Percentiles rank a stretch among this genome's conserved stretches.
These are phyloP conservation scores for Theileria parva DNA, from an alignment of 169 alveolate genomes.

Conservation along the genomic window DNA sequence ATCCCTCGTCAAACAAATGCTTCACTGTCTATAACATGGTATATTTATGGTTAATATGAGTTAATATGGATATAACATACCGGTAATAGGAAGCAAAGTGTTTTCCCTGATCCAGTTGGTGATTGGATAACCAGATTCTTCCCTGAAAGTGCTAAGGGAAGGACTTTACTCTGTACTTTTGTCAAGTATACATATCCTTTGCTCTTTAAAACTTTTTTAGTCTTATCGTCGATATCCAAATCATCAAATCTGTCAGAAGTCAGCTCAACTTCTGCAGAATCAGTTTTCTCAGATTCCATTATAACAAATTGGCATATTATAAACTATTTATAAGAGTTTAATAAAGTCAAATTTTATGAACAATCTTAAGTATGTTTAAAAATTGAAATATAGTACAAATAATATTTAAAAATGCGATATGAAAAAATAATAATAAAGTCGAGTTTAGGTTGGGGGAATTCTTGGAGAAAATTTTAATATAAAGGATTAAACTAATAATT, in stretches of 20 bases:
- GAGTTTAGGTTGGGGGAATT: not conserved
- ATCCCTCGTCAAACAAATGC: slow-evolving; percentile 60
- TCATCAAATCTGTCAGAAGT: slow-evolving; percentile 61
- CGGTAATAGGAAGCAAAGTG: slow-evolving; percentile 88
- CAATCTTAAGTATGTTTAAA: not conserved
- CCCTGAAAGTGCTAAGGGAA: slow-evolving; percentile 89
- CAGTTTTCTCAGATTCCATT: slow-evolving; percentile 6
- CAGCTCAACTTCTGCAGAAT: slow-evolving; percentile 55
- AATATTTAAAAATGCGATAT: slow-evolving; percentile 1
- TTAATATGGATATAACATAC: slow-evolving; percentile 20
- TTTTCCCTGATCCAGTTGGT: slow-evolving; percentile 91
- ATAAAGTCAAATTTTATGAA: not conserved
- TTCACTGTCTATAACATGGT: slow-evolving; percentile 32
- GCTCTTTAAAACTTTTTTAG: slow-evolving; percentile 74
- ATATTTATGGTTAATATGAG: not conserved
- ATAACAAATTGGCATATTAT: not conserved
- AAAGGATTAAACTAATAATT: not conserved
- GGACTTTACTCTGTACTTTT: slow-evolving; percentile 83
- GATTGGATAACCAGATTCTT: slow-evolving; percentile 84
- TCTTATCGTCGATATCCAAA: slow-evolving; percentile 38
- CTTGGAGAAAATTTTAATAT: not conserved
- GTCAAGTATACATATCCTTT: slow-evolving; percentile 81
- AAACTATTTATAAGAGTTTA: not conserved
- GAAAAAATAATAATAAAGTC: not conserved
- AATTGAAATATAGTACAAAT: not conserved